Conservation (phyloP, 805 yeast species). For the Yarrowia alimentaria region DNA sequence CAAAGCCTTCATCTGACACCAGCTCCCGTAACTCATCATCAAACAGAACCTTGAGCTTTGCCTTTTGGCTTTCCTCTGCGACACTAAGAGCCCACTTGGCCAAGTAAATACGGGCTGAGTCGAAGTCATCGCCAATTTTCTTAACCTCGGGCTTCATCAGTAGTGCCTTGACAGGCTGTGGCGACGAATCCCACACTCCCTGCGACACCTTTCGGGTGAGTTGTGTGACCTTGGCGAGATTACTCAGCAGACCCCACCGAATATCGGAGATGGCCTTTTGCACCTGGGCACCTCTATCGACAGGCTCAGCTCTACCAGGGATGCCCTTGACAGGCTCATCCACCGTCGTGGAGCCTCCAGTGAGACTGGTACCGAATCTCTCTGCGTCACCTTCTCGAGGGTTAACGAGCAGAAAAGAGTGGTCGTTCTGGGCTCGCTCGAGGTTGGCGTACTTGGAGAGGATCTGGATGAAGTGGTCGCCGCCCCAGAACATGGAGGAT, state of each 20-base stretch:
- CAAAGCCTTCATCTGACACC: conserved; percentile 41
- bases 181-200: conserved; percentile 56
- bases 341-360: conserved; percentile 43
- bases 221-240: conserved; percentile 74
- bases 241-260: conserved; percentile 82
- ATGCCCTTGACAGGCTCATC: conserved; percentile 23
- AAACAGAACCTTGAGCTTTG: conserved; percentile 43
- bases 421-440: conserved; percentile 69
- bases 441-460: conserved; percentile 57
- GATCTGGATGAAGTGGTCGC: conserved; percentile 64
- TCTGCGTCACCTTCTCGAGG: conserved; percentile 62
- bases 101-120: conserved; percentile 82
- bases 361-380: conserved; percentile 52
- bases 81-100: conserved; percentile 97
- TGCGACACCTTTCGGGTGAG: conserved; percentile 63
- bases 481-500: conserved; percentile 82
- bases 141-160: conserved; percentile 76
- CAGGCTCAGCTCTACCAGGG: conserved; percentile 32
- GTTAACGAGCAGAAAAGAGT: conserved; percentile 69
- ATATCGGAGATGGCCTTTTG: conserved; percentile 59
- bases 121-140: conserved; percentile 83
- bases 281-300: conserved; percentile 43
- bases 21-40: conserved; percentile 35
- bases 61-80: conserved; percentile 80
- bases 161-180: conserved; percentile 55